A percentile compares a stretch with the other conserved stretches of the same genome.
phyloP scores from a whole-genome alignment of 441 rosid species.

The Adansonia madagascariensis region DNA sequence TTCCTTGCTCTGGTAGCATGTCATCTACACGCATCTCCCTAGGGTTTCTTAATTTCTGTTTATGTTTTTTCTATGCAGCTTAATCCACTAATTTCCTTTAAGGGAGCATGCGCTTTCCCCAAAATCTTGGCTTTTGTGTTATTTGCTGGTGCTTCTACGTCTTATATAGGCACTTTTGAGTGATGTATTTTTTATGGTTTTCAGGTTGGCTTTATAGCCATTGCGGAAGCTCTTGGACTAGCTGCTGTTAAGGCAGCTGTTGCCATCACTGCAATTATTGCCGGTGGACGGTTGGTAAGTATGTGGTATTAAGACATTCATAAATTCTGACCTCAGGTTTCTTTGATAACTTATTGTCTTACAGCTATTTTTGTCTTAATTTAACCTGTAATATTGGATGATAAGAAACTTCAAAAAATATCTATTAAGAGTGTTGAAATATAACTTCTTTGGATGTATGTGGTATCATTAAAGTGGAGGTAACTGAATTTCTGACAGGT shows the following conservation, averaged over 20 bases:
- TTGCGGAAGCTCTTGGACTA: slow-evolving; percentile 95
- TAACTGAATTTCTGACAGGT: slow-evolving; percentile 4
- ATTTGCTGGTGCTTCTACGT: slow-evolving; percentile 19
- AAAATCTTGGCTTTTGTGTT: slow-evolving; percentile 7
- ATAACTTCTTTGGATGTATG: neutral
- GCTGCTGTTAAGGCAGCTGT: slow-evolving; percentile 94
- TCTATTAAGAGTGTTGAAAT: slow-evolving; percentile 5
- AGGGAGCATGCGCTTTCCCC: neutral
- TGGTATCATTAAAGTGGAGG: neutral
- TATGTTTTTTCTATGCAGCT: slow-evolving; percentile 10
- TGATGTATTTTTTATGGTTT: slow-evolving; percentile 36
- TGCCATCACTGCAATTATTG: slow-evolving; percentile 93
- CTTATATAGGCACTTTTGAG: slow-evolving; percentile 28
- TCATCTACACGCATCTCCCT: slow-evolving; percentile 1
- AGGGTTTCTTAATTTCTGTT: slow-evolving; percentile 5
- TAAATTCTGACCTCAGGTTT: slow-evolving; percentile 22
- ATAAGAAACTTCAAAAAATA: slow-evolving; percentile 1
- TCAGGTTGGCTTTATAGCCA: slow-evolving; percentile 94
- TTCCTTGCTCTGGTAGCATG: slow-evolving; percentile 22
- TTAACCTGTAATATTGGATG: slow-evolving; percentile 25
- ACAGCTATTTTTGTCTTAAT: slow-evolving; percentile 24
- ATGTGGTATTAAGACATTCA: neutral
- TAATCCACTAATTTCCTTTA: slow-evolving; percentile 8
- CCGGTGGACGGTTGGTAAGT: slow-evolving; percentile 95
- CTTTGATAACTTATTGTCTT: slow-evolving; percentile 24